Base-by-base conservation (phyloP, 139 green algal genomes). In the Gonium pectorale region DNA sequence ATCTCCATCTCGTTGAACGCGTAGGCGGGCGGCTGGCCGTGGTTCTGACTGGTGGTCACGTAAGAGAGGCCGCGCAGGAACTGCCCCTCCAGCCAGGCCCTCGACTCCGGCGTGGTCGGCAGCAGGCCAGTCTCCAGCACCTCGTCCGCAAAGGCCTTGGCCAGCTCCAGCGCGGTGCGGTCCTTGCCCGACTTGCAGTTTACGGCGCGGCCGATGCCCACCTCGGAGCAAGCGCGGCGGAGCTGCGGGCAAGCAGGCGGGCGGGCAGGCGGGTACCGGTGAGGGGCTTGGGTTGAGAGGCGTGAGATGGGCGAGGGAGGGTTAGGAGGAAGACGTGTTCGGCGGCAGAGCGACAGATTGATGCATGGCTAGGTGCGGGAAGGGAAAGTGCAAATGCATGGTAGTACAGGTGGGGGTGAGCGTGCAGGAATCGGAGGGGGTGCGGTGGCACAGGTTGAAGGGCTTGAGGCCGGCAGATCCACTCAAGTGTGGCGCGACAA, bases 181-280 rank as follows among this genome's bases (percentile, higher is more conserved):
- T 91, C 88, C 84, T 91, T 91, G 37, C 88, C 88, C 6, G 52
- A 81, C 80, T 89, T 91, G 84, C 88, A 91, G 79, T 91, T 91
- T 62, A 91, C 71, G 15, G 80, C 80, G 26, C 81, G 69, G 43
- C 81, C 70, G 31, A 24, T 60, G 33, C 81, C 87, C 26, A 88
- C 41, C 82, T 90, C 87, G 1, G 2, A 9, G 38, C 35, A 56
- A 0, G 87, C 82, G 43, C 59, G 56, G 29, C 85, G 85, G 67
- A 89, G 77, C 85, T 86, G 40, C 3, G 38, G 15, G 21, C n/a
- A n/a, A n/a, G n/a, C 67, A 15, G 33, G 21, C 17, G 33, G 29
- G 67, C 11, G 37, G 4, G 33, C 41, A 49, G 40, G 3, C 5
- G 17, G 6, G 46, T 15, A 15, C 11, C 46, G 15, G 15, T 11